Conservation (phyloP, 768 basidiomycete genomes). For the Fomitopsis serialis region DNA sequence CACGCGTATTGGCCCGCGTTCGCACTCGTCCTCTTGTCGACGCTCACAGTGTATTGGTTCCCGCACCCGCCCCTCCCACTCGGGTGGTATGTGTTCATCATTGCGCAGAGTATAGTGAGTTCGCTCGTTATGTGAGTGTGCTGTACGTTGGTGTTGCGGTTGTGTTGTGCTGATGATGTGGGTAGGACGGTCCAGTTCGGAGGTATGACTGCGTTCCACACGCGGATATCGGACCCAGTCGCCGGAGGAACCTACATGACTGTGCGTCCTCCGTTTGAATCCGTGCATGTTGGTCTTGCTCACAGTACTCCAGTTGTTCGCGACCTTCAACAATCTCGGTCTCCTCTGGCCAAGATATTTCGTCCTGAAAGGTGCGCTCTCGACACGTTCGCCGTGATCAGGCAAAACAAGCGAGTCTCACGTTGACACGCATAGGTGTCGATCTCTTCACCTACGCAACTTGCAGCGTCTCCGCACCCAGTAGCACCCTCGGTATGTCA, state of each 20-base stretch:
- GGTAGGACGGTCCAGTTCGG: conserved; percentile 96
- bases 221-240: conserved; percentile 89
- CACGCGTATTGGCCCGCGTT: conserved; percentile 88
- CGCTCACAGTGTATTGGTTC: conserved; percentile 79
- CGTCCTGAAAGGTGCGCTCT: conserved; percentile 68
- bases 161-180: neutral
- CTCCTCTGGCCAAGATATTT: conserved; percentile 98
- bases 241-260: conserved; percentile 99
- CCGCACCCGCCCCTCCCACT: conserved; percentile 68
- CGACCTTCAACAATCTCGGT: conserved; percentile 90
- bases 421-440: conserved; percentile 37
- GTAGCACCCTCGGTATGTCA: neutral
- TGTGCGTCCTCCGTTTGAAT: conserved; percentile 39
- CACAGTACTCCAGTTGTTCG: neutral
- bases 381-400: neutral
- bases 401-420: no score
- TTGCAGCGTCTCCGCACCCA: conserved; percentile 33
- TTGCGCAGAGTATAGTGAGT: conserved; percentile 78
- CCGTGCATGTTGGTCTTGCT: neutral
- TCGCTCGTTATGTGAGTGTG: conserved; percentile 79
- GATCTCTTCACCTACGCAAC: conserved; percentile 83
- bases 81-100: conserved; percentile 75
- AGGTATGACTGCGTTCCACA: conserved; percentile 98
- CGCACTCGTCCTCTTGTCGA: conserved; percentile 63
- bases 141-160: neutral